Evolutionary conservation across 805 yeast species (phyloP), one percentile per base, ranked within the genome.

Genomic region (Myxozyma nipponensis): DNA sequence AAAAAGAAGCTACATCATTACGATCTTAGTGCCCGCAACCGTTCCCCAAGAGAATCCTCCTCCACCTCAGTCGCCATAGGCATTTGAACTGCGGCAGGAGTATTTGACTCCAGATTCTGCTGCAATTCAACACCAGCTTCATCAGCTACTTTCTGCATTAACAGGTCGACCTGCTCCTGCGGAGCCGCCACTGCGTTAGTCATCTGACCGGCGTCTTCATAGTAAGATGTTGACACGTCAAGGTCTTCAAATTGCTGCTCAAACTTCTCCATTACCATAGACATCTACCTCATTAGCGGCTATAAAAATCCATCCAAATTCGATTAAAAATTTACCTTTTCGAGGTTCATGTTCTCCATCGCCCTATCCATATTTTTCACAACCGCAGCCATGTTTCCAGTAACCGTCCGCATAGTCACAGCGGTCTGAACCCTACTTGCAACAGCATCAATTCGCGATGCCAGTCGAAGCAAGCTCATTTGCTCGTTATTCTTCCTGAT

Each of bases 311-410:
- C 13, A 36, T 7, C 7, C n/a, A 9, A 15, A 15, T n/a, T 23
- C 18, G 17, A 6, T 7, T 9, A n/a, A 43, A 15, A 37, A 42
- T 15, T 19, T 17, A 52, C 59, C 52, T 80, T 81, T 68, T 93
- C 98, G 56, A 93, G 72, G 67, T 93, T 93, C 98, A 93, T 93
- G 21, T 91, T 83, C 62, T 87, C 93, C 71, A 93, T 77, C 1
- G 98, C 98, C 63, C 80, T 82, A 68, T 93, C 98, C 98, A 93
- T 91, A 7, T 97, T 97, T 63, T 77, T 81, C 50, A 95, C 93
- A 10, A 91, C 98, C 43, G 78, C 82, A 6, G 93, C 79, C 98
- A 93, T 93, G 61, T 89, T 90, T 1, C 90, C 89, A 0, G 96
- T 87, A 9, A 93, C 96, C 44, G 43, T 36, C 58, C 96, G 77